These are phyloP conservation scores for Raffaelea arxii DNA, from an alignment of 2,329 filamentous ascomycete species.

Conservation along the genomic window DNA sequence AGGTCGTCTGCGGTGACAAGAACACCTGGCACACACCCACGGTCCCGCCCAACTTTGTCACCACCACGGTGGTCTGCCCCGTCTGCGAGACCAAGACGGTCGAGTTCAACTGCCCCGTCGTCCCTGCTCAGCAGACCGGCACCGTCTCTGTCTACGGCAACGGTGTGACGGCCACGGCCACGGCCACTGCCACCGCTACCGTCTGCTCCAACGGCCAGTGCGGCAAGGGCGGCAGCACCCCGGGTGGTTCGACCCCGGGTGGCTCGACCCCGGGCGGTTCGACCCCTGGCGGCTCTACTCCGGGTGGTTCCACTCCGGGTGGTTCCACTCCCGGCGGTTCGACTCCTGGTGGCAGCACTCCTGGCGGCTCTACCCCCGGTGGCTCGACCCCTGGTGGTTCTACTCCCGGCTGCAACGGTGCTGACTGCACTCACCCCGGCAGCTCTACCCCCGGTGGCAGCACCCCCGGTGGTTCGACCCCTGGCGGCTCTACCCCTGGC, in stretches of 20 bases:
- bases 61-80: slow-evolving; percentile 11
- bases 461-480: not conserved
- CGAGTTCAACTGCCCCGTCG: slow-evolving; percentile 12
- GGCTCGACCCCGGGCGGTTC: not conserved
- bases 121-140: slow-evolving; percentile 4
- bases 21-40: slow-evolving; percentile 29
- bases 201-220: not conserved
- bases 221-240: not conserved
- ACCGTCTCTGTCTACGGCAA: slow-evolving; percentile 7
- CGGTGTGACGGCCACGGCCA: slow-evolving; percentile 11
- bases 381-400: not conserved
- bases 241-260: not conserved
- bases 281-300: not conserved
- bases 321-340: not conserved
- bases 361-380: not conserved
- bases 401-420: slow-evolving; percentile 2
- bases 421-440: slow-evolving; percentile 1
- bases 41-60: slow-evolving; percentile 14
- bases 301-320: too few relatives aligned
- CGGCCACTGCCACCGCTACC: not conserved
- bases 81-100: slow-evolving; percentile 6
- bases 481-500: not conserved
- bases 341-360: not conserved
- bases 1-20: slow-evolving; percentile 29
- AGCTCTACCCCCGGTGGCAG: not conserved